Conservation (phyloP, 179 eudicot species). For the Beta corolliflora region DNA sequence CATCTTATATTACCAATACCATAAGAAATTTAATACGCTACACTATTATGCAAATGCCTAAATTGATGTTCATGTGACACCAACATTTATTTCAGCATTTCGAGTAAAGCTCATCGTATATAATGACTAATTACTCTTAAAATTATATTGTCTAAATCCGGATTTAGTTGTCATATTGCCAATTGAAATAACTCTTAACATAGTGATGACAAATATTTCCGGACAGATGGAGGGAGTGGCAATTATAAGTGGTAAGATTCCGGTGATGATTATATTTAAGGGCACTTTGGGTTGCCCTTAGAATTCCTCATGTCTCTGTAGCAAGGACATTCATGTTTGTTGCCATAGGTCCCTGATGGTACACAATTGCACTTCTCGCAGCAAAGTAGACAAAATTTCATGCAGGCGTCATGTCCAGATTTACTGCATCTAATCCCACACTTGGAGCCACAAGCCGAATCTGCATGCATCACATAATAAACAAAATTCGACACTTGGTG, state of each 20-base stretch:
- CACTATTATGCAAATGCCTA: neutral
- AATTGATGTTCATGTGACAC: neutral
- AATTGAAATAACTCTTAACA: neutral
- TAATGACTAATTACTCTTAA: neutral
- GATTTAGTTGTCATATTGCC: neutral
- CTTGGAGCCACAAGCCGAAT: slow-evolving; percentile 28
- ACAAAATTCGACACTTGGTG: neutral
- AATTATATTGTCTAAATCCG: neutral
- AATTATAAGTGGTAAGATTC: neutral
- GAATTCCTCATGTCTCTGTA: slow-evolving; percentile 43
- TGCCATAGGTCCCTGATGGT: slow-evolving; percentile 47
- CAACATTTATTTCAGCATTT: neutral
- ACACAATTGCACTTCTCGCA: slow-evolving; percentile 57
- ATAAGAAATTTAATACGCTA: neutral
- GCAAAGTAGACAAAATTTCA: slow-evolving; percentile 41
- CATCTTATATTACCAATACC: neutral
- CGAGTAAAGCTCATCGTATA: neutral
- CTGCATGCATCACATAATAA: slow-evolving; percentile 25
- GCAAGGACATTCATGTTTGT: slow-evolving; percentile 56
- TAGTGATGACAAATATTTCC: neutral
- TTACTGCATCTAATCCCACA: slow-evolving; percentile 38
- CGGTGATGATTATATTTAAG: slow-evolving; percentile 17
- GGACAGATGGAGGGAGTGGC: neutral
- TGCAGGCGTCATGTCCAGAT: slow-evolving; percentile 38
- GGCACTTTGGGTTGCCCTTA: slow-evolving; percentile 54